These are phyloP conservation scores for Megacollybia marginata DNA, from an alignment of 768 basidiomycete genomes.

Conservation along the genomic window DNA sequence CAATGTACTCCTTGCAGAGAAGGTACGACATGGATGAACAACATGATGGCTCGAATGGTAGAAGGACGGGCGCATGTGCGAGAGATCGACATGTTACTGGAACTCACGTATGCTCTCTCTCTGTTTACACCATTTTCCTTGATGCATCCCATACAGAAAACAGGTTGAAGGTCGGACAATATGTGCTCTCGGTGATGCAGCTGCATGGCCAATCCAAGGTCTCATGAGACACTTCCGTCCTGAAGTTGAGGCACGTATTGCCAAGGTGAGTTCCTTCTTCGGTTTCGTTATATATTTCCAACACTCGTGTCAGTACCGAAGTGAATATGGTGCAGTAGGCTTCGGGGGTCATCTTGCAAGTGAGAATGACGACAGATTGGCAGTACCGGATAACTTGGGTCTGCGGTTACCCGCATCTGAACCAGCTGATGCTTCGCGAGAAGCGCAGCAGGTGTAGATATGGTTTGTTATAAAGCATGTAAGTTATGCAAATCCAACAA, in stretches of 20 bases:
- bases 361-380: constrained; percentile 61
- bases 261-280: constrained; percentile 17
- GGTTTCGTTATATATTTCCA: no score
- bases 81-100: constrained; percentile 97
- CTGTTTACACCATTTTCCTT: not conserved
- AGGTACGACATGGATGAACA: constrained; percentile 99
- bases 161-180: constrained; percentile 97
- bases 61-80: constrained; percentile 85
- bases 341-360: constrained; percentile 79
- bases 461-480: no score
- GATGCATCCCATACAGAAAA: constrained; percentile 46
- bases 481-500: no score
- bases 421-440: not conserved
- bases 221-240: constrained; percentile 98
- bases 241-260: constrained; percentile 85
- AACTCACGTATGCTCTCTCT: constrained; percentile 63
- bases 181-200: constrained; percentile 94
- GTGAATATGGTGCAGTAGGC: constrained; percentile 70
- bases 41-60: constrained; percentile 98
- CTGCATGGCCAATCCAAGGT: constrained; percentile 98
- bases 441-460: no score
- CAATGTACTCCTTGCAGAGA: constrained; percentile 94
- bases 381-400: constrained; percentile 72
- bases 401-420: constrained; percentile 29
- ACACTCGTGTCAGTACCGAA: constrained; percentile 39